Evolutionary conservation across 805 yeast genomes (phyloP), one percentile per base, ranked within the genome.

Genomic region (Candida patagonica): DNA sequence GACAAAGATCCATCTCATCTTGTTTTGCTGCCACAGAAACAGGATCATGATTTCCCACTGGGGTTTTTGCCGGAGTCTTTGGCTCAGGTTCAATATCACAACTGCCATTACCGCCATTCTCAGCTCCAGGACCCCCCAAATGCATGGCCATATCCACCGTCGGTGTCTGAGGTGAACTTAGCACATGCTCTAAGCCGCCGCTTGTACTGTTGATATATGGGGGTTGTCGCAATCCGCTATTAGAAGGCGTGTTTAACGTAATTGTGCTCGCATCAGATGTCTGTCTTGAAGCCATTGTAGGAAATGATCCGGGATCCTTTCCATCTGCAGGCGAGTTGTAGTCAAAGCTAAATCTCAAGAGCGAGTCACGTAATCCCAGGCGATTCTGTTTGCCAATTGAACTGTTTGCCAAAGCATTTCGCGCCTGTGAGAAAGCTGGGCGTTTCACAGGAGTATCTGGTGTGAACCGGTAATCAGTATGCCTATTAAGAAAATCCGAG

Each of bases 1-100:
- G 62, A 41, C 65, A 37, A 4, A 49, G 41, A 27, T 52, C 56
- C 16, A 38, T 44, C 20, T 37, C 43, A 4, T 41, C 39, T 26
- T 35, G 40, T 10, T 26, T 44, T 38, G 20, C 38, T 40, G 22
- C 41, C 38, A 17, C 21, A 9, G 15, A 37, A n/a, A n/a, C n/a
- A n/a, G n/a, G n/a, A 13, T 29, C 22, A 20, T 23, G 26, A 22
- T 33, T 20, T 4, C 37, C 37, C 16, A 13, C 19, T 5, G 64
- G 65, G 5, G 52, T 43, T 34, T 47, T 45, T 9, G 62, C 52
- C n/a, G 53, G 47, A 5, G 59, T 42, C 23, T 41, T 41, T 3
- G 55, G 51, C 16, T 29, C 31, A 22, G 26, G n/a, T 4, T 23
- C 27, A 8, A 9, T 24, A 9, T 12, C 26, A 9, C 26, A 8